phyloP scores from a whole-genome alignment of 1,284 basidiomycete species.

The Lignosus rhinocerotis region DNA sequence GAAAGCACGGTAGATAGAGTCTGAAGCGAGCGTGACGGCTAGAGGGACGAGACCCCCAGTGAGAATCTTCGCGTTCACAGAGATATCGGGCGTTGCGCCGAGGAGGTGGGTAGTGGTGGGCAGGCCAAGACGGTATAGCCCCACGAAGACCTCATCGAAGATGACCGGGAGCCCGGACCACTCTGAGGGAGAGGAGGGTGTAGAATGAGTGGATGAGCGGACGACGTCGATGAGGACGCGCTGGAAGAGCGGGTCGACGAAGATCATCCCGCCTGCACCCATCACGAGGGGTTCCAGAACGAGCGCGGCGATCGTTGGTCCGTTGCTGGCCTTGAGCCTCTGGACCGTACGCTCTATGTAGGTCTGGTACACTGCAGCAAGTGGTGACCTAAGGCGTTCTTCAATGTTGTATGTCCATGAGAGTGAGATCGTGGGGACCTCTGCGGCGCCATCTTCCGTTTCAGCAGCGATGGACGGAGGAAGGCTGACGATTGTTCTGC shows the following conservation, averaged over 20 bases:
- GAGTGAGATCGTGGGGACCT: constrained; percentile 48
- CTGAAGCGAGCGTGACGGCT: constrained; percentile 80
- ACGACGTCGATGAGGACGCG: constrained; percentile 83
- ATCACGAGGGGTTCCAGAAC: constrained; percentile 92
- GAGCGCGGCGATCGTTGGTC: constrained; percentile 64
- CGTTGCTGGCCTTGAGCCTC: constrained; percentile 43
- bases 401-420: constrained; percentile 75
- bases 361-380: constrained; percentile 66
- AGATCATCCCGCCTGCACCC: constrained; percentile 97
- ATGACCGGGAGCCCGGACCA: constrained; percentile 88
- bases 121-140: constrained; percentile 85
- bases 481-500: constrained; percentile 60
- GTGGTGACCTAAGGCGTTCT: constrained; percentile 55
- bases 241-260: constrained; percentile 97
- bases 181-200: constrained; percentile 24
- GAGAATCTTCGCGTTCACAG: constrained; percentile 91
- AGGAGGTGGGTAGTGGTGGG: constrained; percentile 67
- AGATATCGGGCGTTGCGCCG: constrained; percentile 80
- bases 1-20: constrained; percentile 83
- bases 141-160: constrained; percentile 96
- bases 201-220: constrained; percentile 39
- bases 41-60: constrained; percentile 93
- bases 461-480: constrained; percentile 49
- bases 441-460: constrained; percentile 32
- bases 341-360: constrained; percentile 62